phyloP scores from a whole-genome alignment of 441 rosid species.

The Erodium chrysanthum region DNA sequence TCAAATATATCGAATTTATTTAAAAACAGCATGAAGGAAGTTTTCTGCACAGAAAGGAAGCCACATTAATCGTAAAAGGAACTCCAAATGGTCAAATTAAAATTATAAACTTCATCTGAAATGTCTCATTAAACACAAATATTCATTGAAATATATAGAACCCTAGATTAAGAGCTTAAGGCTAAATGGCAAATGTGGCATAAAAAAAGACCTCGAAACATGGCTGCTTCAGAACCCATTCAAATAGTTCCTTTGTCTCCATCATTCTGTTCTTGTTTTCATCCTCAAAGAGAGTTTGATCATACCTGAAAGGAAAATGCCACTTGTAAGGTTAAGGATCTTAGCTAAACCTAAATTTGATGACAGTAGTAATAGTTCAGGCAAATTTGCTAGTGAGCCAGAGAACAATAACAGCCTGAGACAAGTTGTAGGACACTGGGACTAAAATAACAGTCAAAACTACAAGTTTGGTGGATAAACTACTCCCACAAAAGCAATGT shows the following conservation, averaged over 20 bases:
- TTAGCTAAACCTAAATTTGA: neutral
- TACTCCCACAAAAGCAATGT: too few relatives aligned
- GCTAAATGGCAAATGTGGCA: conserved; percentile 5
- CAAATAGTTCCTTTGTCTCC: conserved; percentile 89
- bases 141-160: neutral
- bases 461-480: too few relatives aligned
- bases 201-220: conserved; percentile 67
- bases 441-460: too few relatives aligned
- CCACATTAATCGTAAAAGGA: neutral
- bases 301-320: conserved; percentile 46
- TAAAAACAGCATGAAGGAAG: conserved; percentile 89
- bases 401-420: neutral
- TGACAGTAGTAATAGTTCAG: neutral
- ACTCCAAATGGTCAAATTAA: neutral
- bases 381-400: neutral
- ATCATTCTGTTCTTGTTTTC: conserved; percentile 81
- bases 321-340: neutral
- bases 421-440: neutral
- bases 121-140: too few relatives aligned
- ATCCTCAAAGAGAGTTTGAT: conserved; percentile 84
- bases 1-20: conserved; percentile 94
- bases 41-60: conserved; percentile 50
- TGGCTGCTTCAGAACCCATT: conserved; percentile 95
- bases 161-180: neutral
- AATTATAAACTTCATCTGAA: too few relatives aligned